Evolutionary conservation across 2,329 filamentous ascomycete species (phyloP), one percentile per base, ranked within the genome.

Genomic region (Fusarium temperatum): DNA sequence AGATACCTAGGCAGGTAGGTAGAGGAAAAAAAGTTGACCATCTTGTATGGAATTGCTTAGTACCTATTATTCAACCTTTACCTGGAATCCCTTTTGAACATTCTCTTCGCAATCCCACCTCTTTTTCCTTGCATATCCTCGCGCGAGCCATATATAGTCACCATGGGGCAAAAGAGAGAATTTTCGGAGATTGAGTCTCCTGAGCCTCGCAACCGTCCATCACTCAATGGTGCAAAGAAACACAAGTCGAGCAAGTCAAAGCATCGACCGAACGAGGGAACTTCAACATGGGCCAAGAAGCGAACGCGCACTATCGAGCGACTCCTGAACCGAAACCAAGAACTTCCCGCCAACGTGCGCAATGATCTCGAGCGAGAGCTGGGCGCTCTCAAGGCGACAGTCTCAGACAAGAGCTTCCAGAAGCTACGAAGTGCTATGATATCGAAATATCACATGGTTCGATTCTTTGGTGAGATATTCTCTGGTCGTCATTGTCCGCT

Each of bases 401-500:
- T 95, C 66, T 85, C 83, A 9, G 86, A 89, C 71, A 86, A 88
- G 54, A 84, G 89, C 67, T 86, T 87, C 66, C 89, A 90, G 77
- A 91, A 90, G 83, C 87, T 87, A 79, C 87, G 90, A 74, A 87
- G 87, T 76, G 87, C 90, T 67, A 94, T 95, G 89, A 94, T 95
- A 71, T 86, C 86, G 57, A 93, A 91, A 81, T 96, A 95, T 77
- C 93, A 96, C 81, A 95, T 94, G 89, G 90, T 96, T 57, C 87
- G 94, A 35, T 96, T 96, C 80, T 96, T 96, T 82, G 94, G 93
- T 93, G 85, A 58, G 87, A 77, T 17, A 8, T 38, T 28, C 8
- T 45, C 8, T 30, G 11, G 14, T 6, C 18, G 9, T 13, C 20
- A 10, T n/a, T 62, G 10, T 48, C 17, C n/a, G 22, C 14, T 30